These are phyloP conservation scores for Cutaneotrichosporon cutaneum DNA, from an alignment of 1,284 basidiomycete genomes.

Conservation along the genomic window DNA sequence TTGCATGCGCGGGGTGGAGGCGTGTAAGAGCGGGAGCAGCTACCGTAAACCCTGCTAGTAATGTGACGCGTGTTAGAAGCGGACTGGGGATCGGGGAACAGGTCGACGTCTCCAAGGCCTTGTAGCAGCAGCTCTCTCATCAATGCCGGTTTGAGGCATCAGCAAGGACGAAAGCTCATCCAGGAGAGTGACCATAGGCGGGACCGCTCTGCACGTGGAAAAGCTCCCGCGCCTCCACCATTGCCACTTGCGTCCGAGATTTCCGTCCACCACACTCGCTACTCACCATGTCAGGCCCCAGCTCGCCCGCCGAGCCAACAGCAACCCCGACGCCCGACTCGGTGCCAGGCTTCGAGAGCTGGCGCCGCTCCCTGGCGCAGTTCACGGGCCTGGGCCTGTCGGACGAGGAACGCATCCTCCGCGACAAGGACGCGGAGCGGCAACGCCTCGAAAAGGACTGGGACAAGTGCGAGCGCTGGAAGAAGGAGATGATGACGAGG, in stretches of 20 bases:
- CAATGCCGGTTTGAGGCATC: too few relatives aligned
- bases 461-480: slow-evolving; percentile 56
- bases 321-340: slow-evolving; percentile 2
- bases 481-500: slow-evolving; percentile 52
- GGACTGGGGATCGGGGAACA: too few relatives aligned
- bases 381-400: slow-evolving; percentile 53
- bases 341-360: slow-evolving; percentile 47
- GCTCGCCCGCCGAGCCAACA: background rate
- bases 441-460: slow-evolving; percentile 50
- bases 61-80: background rate
- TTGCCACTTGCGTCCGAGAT: background rate
- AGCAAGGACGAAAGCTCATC: too few relatives aligned
- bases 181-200: too few relatives aligned
- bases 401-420: slow-evolving; percentile 38
- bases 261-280: background rate
- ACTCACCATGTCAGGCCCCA: background rate
- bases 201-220: background rate
- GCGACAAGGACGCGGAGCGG: slow-evolving; percentile 23
- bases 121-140: too few relatives aligned
- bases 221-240: slow-evolving; percentile 1
- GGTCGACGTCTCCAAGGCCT: too few relatives aligned
- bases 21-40: background rate
- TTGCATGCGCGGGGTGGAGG: background rate
- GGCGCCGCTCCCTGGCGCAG: slow-evolving; percentile 48
- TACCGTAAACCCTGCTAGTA: too few relatives aligned